Evolutionary conservation across 495 filamentous ascomycete genomes (phyloP), one percentile per base, ranked within the genome.

Genomic region (Xylaria curta): DNA sequence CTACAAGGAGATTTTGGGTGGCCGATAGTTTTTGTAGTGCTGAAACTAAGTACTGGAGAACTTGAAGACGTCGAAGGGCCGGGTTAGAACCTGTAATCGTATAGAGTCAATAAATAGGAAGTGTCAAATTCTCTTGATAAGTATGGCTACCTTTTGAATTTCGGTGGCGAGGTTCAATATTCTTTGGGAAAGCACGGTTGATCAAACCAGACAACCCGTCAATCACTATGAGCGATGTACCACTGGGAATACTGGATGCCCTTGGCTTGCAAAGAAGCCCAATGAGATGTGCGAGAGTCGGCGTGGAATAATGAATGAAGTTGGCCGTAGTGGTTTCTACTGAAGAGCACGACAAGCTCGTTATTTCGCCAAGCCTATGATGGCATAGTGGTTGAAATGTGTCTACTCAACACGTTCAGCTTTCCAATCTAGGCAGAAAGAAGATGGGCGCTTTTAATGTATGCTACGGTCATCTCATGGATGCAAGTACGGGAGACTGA

Each of bases 131-230:
- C 71, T 77, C 72, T 61, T 68, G 74, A 76, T 44, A 13, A 24
- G 33, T 24, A 17, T 51, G 68, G 7, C 24, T 75, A 79, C 77
- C 77, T 75, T 73, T 79, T 8, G 68, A 71, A 51, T 68, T 64
- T 69, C 59, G 71, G 59, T 62, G 71, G 59, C 79, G 80, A 72
- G 59, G 68, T 70, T 70, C 77, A 51, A 71, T 75, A 72, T 71
- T 78, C 68, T 76, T 83, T 10, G 90, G 91, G 66, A 94, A 94
- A 51, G 94, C 91, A 62, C 90, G 85, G 66, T 90, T 89, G 72
- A 96, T 85, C n/a, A 92, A 82, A 17, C 88, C 89, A 10, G 93
- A 93, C 21, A 96, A 80, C 0, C 90, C 90, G 78, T 96, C 93
- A 74, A 97, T 82, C 12, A 97, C 85, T n/a, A 97, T 74, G 1